These are phyloP conservation scores for Aspergillus uvarum DNA, from an alignment of 2,329 filamentous ascomycete genomes.

Conservation along the genomic window DNA sequence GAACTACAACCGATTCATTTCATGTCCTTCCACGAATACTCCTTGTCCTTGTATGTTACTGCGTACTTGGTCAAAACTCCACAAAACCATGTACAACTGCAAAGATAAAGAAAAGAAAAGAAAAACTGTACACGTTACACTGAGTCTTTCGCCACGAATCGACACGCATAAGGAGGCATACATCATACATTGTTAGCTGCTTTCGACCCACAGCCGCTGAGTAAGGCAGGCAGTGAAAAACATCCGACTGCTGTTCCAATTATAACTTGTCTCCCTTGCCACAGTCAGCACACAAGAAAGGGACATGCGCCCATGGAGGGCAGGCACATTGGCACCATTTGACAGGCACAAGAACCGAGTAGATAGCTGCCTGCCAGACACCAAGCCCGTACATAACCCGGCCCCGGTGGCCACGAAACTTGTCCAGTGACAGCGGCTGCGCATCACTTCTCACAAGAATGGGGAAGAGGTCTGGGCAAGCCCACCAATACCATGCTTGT, in stretches of 20 bases:
- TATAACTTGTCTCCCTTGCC: conserved; percentile 3
- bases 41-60: neutral
- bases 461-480: neutral
- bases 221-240: neutral
- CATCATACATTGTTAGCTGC: neutral
- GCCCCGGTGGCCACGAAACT: neutral
- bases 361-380: too few species aligned
- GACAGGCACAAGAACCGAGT: neutral
- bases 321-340: neutral
- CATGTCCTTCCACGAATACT: neutral
- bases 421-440: neutral
- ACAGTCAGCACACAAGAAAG: neutral
- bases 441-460: neutral
- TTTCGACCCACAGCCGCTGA: neutral
- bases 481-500: neutral
- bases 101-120: neutral
- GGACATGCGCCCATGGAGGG: conserved; percentile 1
- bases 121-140: neutral
- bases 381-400: neutral
- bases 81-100: neutral
- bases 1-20: neutral
- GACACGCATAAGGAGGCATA: neutral
- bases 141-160: neutral
- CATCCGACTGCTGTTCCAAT: conserved; percentile 1
- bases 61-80: neutral